Conservation (phyloP, 2,329 filamentous ascomycete genomes). For the Davidsoniella virescens region DNA sequence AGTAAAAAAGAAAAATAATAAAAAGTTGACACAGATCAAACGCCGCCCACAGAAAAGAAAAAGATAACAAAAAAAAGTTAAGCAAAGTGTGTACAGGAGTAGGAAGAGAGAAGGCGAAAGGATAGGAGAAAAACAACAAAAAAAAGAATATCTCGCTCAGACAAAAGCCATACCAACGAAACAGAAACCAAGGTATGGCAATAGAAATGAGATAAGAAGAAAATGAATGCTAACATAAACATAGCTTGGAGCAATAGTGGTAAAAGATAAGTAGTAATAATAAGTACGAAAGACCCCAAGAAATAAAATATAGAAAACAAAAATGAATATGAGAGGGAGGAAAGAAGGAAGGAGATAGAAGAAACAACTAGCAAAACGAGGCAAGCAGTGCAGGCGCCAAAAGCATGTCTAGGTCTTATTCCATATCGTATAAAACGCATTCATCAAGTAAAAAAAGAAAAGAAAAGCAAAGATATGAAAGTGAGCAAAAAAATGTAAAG, state of each 20-base stretch:
- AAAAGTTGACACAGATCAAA: background rate
- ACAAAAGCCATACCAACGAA: background rate
- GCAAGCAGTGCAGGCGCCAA: background rate
- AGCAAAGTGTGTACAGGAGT: background rate
- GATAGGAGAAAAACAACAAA: no score
- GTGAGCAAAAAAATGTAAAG: background rate
- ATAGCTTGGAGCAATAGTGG: background rate
- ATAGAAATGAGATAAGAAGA: background rate
- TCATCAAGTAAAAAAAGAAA: background rate
- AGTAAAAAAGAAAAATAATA: conserved; percentile 1
- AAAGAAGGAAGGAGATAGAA: background rate
- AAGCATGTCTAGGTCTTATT: background rate
- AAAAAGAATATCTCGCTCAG: background rate
- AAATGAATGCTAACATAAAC: background rate
- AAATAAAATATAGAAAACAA: background rate
- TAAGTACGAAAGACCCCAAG: background rate
- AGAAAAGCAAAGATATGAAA: background rate
- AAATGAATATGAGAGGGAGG: background rate
- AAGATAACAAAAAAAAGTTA: conserved; percentile 15
- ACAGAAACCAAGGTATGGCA: background rate
- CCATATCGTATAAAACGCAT: background rate
- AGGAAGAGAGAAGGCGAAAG: no score
- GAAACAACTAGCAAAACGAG: background rate
- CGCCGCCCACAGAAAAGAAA: no score
- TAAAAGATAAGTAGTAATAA: background rate